These are phyloP conservation scores for Ettlia oleoabundans DNA, from an alignment of 139 green algal species.

Conservation along the genomic window DNA sequence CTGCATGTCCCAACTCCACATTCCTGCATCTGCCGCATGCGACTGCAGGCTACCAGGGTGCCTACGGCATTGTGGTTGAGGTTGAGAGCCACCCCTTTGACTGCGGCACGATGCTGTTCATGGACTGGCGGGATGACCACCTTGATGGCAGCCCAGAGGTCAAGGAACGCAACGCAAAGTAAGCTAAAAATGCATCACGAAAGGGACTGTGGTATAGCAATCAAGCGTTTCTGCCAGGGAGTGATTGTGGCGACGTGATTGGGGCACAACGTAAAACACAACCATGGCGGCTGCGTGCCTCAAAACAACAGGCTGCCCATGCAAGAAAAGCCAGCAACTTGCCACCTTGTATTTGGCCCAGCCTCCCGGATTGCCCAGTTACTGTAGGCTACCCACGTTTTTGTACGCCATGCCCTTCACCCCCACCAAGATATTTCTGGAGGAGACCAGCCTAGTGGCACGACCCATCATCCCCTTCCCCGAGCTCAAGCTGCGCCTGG, in stretches of 20 bases:
- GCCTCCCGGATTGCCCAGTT: not conserved
- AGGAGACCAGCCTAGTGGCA: conserved; percentile 96
- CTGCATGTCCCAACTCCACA: too few species aligned
- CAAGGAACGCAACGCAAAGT: conserved; percentile 49
- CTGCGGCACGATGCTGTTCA: conserved; percentile 97
- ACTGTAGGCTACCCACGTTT: conserved; percentile 88
- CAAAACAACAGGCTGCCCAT: too few species aligned
- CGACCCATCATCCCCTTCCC: conserved; percentile 88
- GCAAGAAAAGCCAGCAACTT: too few species aligned
- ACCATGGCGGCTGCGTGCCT: too few species aligned
- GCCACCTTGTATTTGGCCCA: too few species aligned
- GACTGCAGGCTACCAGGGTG: conserved; percentile 82
- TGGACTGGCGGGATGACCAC: conserved; percentile 99
- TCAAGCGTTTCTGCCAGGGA: too few species aligned
- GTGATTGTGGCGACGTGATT: not conserved
- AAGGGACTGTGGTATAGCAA: too few species aligned
- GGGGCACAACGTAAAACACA: too few species aligned
- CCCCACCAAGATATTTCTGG: conserved; percentile 87
- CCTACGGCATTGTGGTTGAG: conserved; percentile 92
- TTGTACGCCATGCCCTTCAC: conserved; percentile 99
- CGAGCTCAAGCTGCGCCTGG: conserved; percentile 91
- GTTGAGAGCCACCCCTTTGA: conserved; percentile 87
- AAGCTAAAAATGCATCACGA: too few species aligned
- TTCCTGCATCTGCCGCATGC: too few species aligned
- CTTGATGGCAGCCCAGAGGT: conserved; percentile 66